Evolutionary conservation across 345 rosid species (phyloP).

Genomic region (Linum usitatissimum): DNA sequence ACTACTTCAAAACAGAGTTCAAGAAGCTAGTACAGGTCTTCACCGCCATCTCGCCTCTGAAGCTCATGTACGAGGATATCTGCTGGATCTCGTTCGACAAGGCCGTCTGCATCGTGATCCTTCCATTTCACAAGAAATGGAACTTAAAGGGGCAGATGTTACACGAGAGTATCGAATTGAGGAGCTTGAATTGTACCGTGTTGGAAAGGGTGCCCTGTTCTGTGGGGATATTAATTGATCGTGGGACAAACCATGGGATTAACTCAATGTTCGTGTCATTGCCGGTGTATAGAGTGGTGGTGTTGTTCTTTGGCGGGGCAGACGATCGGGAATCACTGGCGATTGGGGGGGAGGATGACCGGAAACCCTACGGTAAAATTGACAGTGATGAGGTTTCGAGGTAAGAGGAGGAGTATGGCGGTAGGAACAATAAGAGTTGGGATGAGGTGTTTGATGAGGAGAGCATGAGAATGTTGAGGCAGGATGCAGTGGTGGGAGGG

Average conservation of each 20-base stretch:
- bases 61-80: conserved; percentile 20
- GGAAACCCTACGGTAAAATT: conserved; percentile 8
- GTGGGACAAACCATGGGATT: conserved; percentile 4
- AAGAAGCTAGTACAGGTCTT: conserved; percentile 11
- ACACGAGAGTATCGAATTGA: not conserved
- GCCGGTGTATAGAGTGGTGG: not conserved
- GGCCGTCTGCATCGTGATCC: conserved; percentile 12
- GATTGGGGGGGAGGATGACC: conserved; percentile 20
- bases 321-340: conserved; percentile 27
- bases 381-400: conserved; percentile 6
- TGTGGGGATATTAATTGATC: conserved; percentile 18
- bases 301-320: conserved; percentile 15
- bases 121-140: conserved; percentile 23
- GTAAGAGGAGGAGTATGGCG: not conserved
- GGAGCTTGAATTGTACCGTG: conserved; percentile 16
- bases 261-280: conserved; percentile 11
- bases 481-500: not conserved
- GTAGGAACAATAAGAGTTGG: conserved; percentile 3
- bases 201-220: conserved; percentile 21
- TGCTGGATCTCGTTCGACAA: conserved; percentile 22
- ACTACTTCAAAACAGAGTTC: not conserved
- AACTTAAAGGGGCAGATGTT: conserved; percentile 14
- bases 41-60: conserved; percentile 20
- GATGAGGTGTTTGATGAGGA: conserved; percentile 10
- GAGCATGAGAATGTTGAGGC: conserved; percentile 3